A percentile compares a stretch with the other conserved stretches of the same genome.
phyloP scores from a whole-genome alignment of 768 basidiomycete genomes.

The Termitomyces sp. region DNA sequence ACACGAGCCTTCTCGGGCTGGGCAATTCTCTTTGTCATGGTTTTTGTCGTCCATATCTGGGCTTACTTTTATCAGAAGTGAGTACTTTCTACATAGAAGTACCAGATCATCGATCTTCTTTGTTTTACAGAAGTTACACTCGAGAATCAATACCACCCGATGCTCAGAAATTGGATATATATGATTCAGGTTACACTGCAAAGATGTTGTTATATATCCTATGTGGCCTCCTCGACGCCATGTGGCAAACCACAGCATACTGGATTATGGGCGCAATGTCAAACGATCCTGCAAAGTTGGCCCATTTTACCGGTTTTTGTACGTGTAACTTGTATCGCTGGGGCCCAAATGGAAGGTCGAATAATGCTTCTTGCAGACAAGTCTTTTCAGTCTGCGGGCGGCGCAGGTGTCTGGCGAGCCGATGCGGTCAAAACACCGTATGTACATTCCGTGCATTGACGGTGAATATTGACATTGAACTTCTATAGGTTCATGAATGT shows the following conservation, averaged over 20 bases:
- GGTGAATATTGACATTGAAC: not conserved
- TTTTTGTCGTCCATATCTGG: constrained; percentile 71
- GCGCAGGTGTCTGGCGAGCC: constrained; percentile 66
- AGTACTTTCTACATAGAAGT: not conserved
- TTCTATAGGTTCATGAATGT: constrained; percentile 55
- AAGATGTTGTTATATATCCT: constrained; percentile 62
- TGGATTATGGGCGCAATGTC: constrained; percentile 87
- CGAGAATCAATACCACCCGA: constrained; percentile 38
- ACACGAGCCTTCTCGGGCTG: constrained; percentile 69
- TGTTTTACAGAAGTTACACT: constrained; percentile 45
- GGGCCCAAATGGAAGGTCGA: not conserved
- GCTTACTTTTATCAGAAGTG: constrained; percentile 72
- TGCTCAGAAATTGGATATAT: constrained; percentile 52
- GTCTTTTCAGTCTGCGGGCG: constrained; percentile 72
- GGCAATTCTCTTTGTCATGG: constrained; percentile 53
- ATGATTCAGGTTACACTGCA: constrained; percentile 46
- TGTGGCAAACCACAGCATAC: constrained; percentile 83
- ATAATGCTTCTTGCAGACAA: constrained; percentile 41
- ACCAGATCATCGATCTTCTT: not conserved
- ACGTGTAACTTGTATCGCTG: constrained; percentile 23
- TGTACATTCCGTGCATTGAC: not conserved
- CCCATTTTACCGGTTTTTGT: constrained; percentile 82
- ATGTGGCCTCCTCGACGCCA: constrained; percentile 71
- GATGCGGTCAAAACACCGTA: constrained; percentile 52
- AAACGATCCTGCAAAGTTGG: constrained; percentile 74